These are phyloP conservation scores for Aspergillus ochraceoroseus DNA, from an alignment of 2,329 filamentous ascomycete genomes.

Conservation along the genomic window DNA sequence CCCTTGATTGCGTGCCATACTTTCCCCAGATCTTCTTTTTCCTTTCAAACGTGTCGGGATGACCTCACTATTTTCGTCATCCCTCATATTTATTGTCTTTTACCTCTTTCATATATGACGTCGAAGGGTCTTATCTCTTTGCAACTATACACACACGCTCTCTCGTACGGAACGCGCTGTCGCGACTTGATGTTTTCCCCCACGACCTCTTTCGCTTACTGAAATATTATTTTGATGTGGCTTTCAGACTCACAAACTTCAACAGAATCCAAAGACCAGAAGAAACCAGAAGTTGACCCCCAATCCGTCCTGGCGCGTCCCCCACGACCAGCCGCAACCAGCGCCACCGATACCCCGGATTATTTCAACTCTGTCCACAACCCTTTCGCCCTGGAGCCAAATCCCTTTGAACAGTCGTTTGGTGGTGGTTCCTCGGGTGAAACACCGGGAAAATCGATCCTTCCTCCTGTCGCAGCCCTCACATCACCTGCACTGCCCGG, in stretches of 20 bases:
- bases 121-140: constrained; percentile 1
- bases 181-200: constrained; percentile 8
- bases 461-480: constrained; percentile 84
- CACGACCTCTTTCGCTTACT: constrained; percentile 24
- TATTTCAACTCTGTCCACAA: constrained; percentile 62
- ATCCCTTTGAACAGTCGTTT: constrained; percentile 96
- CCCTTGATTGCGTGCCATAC: constrained; percentile 30
- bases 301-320: constrained; percentile 66
- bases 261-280: constrained; percentile 33
- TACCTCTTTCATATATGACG: constrained; percentile 6
- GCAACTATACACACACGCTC: constrained; percentile 3
- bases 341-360: constrained; percentile 57
- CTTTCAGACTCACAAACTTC: constrained; percentile 30
- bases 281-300: constrained; percentile 51
- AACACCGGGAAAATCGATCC: constrained; percentile 73
- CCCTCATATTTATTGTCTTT: constrained; percentile 26
- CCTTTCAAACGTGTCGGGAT: constrained; percentile 31
- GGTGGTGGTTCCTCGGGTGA: constrained; percentile 55
- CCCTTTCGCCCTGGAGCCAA: constrained; percentile 66
- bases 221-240: constrained; percentile 16
- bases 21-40: constrained; percentile 25
- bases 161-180: constrained; percentile 2
- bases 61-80: constrained; percentile 39
- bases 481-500: constrained; percentile 85
- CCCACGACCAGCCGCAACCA: constrained; percentile 54